Conservation (phyloP, 2,329 filamentous ascomycete genomes). For the Botryotinia narcissicola region DNA sequence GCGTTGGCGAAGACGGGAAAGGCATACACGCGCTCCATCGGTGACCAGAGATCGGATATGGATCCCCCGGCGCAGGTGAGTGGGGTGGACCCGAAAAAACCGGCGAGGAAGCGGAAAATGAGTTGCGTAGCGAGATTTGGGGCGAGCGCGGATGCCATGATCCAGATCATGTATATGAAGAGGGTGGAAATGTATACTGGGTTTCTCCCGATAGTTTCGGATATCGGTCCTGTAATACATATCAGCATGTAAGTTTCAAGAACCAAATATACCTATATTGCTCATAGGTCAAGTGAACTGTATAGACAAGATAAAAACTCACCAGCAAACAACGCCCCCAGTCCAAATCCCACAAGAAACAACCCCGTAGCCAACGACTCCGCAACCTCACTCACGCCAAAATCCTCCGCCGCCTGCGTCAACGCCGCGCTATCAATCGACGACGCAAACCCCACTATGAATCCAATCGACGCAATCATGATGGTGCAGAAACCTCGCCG, state of each 20-base stretch:
- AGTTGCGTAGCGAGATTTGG: conserved; percentile 16
- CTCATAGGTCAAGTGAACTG: not conserved
- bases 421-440: conserved; percentile 46
- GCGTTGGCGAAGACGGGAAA: not conserved
- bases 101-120: conserved; percentile 15
- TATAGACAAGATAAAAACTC: not conserved
- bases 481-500: not conserved
- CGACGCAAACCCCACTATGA: not conserved
- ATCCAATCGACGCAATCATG: not conserved
- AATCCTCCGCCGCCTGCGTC: conserved; percentile 45
- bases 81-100: conserved; percentile 17
- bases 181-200: not conserved
- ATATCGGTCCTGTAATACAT: not conserved
- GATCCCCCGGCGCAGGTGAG: conserved; percentile 61
- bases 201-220: not conserved
- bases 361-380: not conserved
- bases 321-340: not conserved
- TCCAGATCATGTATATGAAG: not conserved
- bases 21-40: not conserved
- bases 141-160: not conserved
- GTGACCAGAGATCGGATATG: conserved; percentile 52
- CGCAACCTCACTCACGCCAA: conserved; percentile 39
- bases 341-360: not conserved
- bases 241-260: not conserved
- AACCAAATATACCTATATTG: not conserved